Evolutionary conservation across 2,329 filamentous ascomycete genomes (phyloP).

Genomic region (Elsinoe batatas): DNA sequence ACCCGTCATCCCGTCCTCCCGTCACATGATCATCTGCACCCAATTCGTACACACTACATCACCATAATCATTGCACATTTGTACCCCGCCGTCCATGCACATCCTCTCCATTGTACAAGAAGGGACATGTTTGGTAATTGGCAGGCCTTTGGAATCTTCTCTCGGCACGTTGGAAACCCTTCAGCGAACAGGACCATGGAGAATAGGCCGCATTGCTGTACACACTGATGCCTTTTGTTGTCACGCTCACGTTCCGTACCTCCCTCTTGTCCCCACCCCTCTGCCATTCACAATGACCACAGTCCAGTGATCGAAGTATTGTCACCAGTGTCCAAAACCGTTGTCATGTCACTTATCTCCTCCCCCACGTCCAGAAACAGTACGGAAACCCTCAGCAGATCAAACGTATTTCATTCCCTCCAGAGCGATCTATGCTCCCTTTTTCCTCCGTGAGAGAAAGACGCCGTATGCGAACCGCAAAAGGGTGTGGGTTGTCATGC

Average conservation of each 20-base stretch:
- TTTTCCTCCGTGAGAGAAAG: background rate
- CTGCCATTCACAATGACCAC: too few relatives aligned
- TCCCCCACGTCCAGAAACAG: background rate
- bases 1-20: too few relatives aligned
- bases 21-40: background rate
- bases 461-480: slow-evolving; percentile 5
- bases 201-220: slow-evolving; percentile 51
- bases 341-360: background rate
- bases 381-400: background rate
- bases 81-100: slow-evolving; percentile 57
- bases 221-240: slow-evolving; percentile 55
- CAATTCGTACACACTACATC: background rate
- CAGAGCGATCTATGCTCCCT: slow-evolving; percentile 9
- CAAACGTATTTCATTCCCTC: slow-evolving; percentile 8
- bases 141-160: slow-evolving; percentile 35
- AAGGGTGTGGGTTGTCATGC: background rate
- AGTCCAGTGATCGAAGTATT: too few relatives aligned
- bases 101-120: slow-evolving; percentile 40
- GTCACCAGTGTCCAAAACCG: too few relatives aligned
- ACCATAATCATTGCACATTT: slow-evolving; percentile 24
- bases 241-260: background rate
- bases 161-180: slow-evolving; percentile 55
- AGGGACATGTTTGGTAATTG: slow-evolving; percentile 59
- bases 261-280: background rate
- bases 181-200: slow-evolving; percentile 53